These are phyloP conservation scores for Cyclotella baltica DNA, from an alignment of 108 stramenopile species.

Conservation along the genomic window DNA sequence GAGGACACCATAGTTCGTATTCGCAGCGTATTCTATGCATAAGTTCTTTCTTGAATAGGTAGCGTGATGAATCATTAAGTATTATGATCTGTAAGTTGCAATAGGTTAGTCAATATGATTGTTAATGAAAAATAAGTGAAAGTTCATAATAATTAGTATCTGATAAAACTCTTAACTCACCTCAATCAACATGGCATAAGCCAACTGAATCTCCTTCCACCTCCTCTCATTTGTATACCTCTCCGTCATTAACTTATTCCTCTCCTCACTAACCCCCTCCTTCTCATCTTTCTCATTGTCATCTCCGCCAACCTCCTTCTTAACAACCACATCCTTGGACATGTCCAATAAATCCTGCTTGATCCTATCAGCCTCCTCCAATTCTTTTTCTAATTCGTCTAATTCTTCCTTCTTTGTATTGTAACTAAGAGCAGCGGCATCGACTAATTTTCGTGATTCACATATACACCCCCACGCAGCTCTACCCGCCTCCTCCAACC, in stretches of 20 bases:
- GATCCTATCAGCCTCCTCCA: constrained; percentile 59
- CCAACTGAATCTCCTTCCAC: constrained; percentile 86
- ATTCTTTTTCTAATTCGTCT: constrained; percentile 53
- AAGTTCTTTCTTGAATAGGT: constrained; percentile 73
- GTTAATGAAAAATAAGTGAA: too few species aligned
- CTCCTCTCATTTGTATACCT: constrained; percentile 75
- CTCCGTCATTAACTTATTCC: constrained; percentile 27
- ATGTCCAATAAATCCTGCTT: constrained; percentile 27
- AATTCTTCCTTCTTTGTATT: constrained; percentile 68
- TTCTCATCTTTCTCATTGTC: constrained; percentile 31
- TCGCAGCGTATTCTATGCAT: constrained; percentile 73
- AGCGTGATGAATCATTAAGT: constrained; percentile 56
- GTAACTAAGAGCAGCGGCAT: constrained; percentile 62
- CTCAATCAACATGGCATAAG: constrained; percentile 76
- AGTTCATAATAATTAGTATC: too few species aligned
- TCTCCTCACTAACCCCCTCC: constrained; percentile 27
- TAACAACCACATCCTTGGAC: constrained; percentile 6
- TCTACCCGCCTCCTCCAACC: constrained; percentile 75
- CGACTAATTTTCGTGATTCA: constrained; percentile 85
- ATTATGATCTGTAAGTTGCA: constrained; percentile 47
- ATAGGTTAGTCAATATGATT: neutral
- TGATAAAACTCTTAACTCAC: constrained; percentile 20
- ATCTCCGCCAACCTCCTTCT: constrained; percentile 24
- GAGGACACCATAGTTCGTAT: constrained; percentile 85
- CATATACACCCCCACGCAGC: constrained; percentile 89